A percentile compares a stretch with the other conserved stretches of the same genome.
phyloP scores from a whole-genome alignment of 139 green algal species.

The Raphidocelis subcapitata region DNA sequence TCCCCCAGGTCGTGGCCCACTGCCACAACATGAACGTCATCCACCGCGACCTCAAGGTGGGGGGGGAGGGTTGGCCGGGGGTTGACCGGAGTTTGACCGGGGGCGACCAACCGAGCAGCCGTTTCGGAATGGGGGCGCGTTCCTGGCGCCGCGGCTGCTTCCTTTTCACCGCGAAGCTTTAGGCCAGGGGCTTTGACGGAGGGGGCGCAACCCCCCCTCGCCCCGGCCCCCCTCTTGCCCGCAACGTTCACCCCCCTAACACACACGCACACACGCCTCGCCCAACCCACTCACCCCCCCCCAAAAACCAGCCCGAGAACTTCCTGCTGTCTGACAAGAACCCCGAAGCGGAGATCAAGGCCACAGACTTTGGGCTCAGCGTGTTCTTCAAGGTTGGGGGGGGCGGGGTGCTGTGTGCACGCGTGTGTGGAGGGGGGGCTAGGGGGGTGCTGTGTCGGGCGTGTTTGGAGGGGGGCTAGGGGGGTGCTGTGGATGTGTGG shows the following conservation, averaged over 20 bases:
- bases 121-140: too few species aligned
- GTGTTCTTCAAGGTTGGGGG: slow-evolving; percentile 85
- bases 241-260: too few species aligned
- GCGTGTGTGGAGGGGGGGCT: too few species aligned
- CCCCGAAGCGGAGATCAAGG: slow-evolving; percentile 62
- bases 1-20: slow-evolving; percentile 68
- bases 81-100: neutral
- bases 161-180: neutral
- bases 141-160: neutral
- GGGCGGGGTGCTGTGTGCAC: too few species aligned
- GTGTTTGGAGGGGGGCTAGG: too few species aligned
- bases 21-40: slow-evolving; percentile 94
- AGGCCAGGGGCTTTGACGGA: too few species aligned
- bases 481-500: slow-evolving; percentile 40
- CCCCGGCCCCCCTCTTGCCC: neutral
- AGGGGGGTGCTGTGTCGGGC: too few species aligned
- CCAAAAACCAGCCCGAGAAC: slow-evolving; percentile 77
- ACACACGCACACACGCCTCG: too few species aligned
- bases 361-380: slow-evolving; percentile 90
- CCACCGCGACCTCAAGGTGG: slow-evolving; percentile 84
- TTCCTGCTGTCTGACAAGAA: slow-evolving; percentile 78
- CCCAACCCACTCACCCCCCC: too few species aligned
- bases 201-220: too few species aligned
- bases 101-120: neutral
- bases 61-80: neutral